These are phyloP conservation scores for Aaosphaeria arxii DNA, from an alignment of 2,329 filamentous ascomycete species.

Conservation along the genomic window DNA sequence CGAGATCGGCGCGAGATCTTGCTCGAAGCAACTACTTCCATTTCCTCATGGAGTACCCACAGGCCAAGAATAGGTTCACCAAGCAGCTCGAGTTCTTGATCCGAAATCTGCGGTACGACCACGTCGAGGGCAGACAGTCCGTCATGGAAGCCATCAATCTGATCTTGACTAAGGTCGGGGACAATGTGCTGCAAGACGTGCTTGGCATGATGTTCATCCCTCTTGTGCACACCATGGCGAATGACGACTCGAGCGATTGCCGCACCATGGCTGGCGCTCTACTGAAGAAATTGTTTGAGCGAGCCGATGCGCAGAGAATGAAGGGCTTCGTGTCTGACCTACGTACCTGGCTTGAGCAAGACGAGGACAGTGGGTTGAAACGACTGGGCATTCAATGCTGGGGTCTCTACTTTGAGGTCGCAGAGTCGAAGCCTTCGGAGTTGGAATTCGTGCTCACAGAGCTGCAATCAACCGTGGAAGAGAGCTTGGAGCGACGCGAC, in stretches of 20 bases:
- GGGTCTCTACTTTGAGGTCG: slow-evolving; percentile 75
- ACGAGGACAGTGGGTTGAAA: slow-evolving; percentile 67
- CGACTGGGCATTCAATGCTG: slow-evolving; percentile 78
- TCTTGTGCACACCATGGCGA: slow-evolving; percentile 78
- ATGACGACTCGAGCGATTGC: slow-evolving; percentile 85
- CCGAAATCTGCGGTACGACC: slow-evolving; percentile 86
- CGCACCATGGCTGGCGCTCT: slow-evolving; percentile 76
- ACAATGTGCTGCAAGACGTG: slow-evolving; percentile 74
- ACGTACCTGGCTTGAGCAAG: slow-evolving; percentile 72
- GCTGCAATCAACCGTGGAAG: slow-evolving; percentile 51
- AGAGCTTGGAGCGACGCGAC: slow-evolving; percentile 50
- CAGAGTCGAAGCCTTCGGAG: slow-evolving; percentile 63
- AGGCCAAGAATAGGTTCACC: slow-evolving; percentile 81
- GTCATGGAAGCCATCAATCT: slow-evolving; percentile 90
- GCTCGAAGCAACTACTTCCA: slow-evolving; percentile 89
- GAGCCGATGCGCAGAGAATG: slow-evolving; percentile 69
- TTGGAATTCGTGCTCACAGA: slow-evolving; percentile 55
- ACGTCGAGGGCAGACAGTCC: slow-evolving; percentile 83
- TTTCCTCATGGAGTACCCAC: slow-evolving; percentile 91
- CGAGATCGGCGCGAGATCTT: slow-evolving; percentile 80
- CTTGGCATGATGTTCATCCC: slow-evolving; percentile 80
- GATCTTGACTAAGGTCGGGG: slow-evolving; percentile 79
- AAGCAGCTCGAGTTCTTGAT: slow-evolving; percentile 88
- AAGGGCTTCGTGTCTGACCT: slow-evolving; percentile 70
- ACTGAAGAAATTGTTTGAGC: slow-evolving; percentile 75